phyloP scores from a whole-genome alignment of 2,329 filamentous ascomycete species.

The Penicillium sp. region DNA sequence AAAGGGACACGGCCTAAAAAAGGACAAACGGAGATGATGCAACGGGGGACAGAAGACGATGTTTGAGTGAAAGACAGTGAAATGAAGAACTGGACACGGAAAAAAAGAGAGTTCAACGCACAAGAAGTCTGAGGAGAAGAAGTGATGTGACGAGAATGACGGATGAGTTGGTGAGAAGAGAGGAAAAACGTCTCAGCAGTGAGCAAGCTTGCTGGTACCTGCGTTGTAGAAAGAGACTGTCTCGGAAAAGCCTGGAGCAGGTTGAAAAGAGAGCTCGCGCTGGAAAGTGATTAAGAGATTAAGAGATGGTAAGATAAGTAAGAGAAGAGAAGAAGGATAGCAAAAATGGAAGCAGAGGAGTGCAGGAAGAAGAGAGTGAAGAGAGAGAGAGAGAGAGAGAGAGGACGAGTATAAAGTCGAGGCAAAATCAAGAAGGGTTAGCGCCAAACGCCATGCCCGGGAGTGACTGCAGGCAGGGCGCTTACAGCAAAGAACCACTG shows the following conservation, averaged over 20 bases:
- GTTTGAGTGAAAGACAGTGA: neutral
- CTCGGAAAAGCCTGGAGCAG: neutral
- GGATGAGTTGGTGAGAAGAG: neutral
- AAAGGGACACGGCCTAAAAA: slow-evolving; percentile 7
- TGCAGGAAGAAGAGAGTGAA: neutral
- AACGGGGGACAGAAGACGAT: slow-evolving; percentile 12
- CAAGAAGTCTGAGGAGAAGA: neutral
- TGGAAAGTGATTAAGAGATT: neutral
- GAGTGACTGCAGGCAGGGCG: too few species aligned
- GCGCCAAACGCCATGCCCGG: neutral
- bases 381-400: neutral
- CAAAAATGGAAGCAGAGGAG: neutral
- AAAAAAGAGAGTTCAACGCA: neutral
- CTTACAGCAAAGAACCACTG: too few species aligned
- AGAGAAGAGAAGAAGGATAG: neutral
- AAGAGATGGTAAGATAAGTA: neutral
- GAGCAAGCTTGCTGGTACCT: neutral
- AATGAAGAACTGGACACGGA: neutral
- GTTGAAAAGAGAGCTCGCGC: neutral
- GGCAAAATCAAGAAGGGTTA: slow-evolving; percentile 1
- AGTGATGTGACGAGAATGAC: neutral
- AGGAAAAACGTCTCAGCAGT: too few species aligned
- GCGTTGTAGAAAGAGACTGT: neutral
- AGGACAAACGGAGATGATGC: slow-evolving; percentile 16
- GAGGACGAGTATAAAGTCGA: neutral